A percentile compares a stretch with the other conserved stretches of the same genome.
Conservation (phyloP, 768 basidiomycete species). For the Clitopilus hobsonii region DNA sequence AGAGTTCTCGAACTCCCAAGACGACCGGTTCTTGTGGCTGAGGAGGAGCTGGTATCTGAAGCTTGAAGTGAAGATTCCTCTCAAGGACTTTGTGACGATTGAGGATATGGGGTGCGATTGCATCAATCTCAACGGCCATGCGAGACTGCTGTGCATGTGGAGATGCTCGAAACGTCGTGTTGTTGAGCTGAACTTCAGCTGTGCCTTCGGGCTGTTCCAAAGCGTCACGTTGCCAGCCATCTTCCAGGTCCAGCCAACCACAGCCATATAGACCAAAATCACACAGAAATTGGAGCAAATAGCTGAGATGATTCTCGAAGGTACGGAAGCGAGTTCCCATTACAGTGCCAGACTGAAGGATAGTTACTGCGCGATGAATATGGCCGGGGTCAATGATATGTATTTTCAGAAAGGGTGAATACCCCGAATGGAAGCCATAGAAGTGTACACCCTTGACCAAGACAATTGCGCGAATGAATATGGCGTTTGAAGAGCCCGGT, state of each 20-base stretch:
- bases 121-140: conserved; percentile 78
- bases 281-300: conserved; percentile 85
- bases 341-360: conserved; percentile 79
- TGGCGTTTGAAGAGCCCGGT: conserved; percentile 50
- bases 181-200: conserved; percentile 19
- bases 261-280: conserved; percentile 96
- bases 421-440: conserved; percentile 87
- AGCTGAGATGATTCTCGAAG: conserved; percentile 90
- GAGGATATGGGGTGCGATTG: conserved; percentile 74
- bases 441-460: conserved; percentile 94
- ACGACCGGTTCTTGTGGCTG: conserved; percentile 70
- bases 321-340: conserved; percentile 75
- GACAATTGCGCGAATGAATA: conserved; percentile 69
- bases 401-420: conserved; percentile 88
- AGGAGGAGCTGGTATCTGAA: conserved; percentile 57
- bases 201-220: conserved; percentile 24
- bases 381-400: conserved; percentile 66
- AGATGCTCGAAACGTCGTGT: conserved; percentile 38
- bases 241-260: conserved; percentile 75
- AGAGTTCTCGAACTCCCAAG: conserved; percentile 85
- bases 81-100: conserved; percentile 68
- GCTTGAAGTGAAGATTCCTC: conserved; percentile 60
- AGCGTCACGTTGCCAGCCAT: conserved; percentile 53
- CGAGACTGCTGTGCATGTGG: conserved; percentile 64
- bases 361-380: conserved; percentile 64